These are phyloP conservation scores for Dactylellina cionopaga DNA, from an alignment of 2,329 filamentous ascomycete genomes.

Conservation along the genomic window DNA sequence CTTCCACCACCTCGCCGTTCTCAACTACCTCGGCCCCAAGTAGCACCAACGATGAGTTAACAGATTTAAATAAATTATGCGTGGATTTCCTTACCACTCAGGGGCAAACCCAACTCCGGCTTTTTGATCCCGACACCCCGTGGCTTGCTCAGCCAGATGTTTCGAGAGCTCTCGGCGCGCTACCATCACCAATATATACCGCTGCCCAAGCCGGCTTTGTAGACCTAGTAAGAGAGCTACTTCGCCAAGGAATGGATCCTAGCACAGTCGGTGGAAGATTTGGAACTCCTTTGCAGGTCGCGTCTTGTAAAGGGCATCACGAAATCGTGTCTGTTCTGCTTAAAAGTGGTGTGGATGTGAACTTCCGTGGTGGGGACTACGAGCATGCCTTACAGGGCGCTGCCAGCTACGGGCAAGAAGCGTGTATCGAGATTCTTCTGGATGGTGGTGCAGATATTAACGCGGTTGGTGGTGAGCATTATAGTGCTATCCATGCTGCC, in stretches of 20 bases:
- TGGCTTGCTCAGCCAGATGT: conserved; percentile 9
- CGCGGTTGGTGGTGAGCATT: conserved; percentile 1
- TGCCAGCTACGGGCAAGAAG: background rate
- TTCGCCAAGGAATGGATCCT: conserved; percentile 2
- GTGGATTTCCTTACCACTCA: conserved; percentile 10
- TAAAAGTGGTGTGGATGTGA: conserved; percentile 4
- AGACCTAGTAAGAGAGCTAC: conserved; percentile 1
- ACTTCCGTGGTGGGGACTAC: conserved; percentile 2
- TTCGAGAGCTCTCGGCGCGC: background rate
- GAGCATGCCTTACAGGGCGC: conserved; percentile 13
- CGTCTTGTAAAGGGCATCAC: conserved; percentile 7
- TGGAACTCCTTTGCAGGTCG: conserved; percentile 13
- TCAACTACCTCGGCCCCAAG: background rate
- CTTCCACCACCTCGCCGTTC: background rate
- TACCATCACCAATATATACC: conserved; percentile 3
- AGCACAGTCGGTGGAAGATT: conserved; percentile 5
- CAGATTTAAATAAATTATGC: conserved; percentile 3
- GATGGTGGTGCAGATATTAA: conserved; percentile 2
- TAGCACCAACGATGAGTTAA: background rate
- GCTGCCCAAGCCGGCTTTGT: conserved; percentile 19
- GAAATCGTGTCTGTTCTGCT: conserved; percentile 2
- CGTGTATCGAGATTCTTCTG: conserved; percentile 11
- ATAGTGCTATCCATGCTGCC: conserved; percentile 13
- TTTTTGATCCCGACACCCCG: conserved; percentile 16
- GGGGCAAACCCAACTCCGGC: conserved; percentile 7